phyloP scores from a whole-genome alignment of 257 asterid species.

The Capsicum rhomboideum region DNA sequence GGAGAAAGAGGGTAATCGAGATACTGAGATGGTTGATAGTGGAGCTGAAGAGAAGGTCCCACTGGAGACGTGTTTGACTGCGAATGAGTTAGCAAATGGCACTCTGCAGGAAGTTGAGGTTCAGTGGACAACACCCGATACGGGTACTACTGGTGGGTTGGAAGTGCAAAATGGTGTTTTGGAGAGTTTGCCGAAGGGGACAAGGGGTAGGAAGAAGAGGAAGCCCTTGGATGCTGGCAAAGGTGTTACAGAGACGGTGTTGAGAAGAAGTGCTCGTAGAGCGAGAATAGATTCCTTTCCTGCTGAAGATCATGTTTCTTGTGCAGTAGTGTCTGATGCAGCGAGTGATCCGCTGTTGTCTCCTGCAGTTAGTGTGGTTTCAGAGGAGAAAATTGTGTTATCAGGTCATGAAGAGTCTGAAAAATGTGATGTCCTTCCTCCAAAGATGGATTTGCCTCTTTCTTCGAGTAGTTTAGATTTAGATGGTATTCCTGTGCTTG shows the following conservation, averaged over 20 bases:
- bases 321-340: constrained; percentile 25
- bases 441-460: constrained; percentile 66
- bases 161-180: constrained; percentile 24
- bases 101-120: constrained; percentile 9
- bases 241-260: constrained; percentile 42
- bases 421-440: constrained; percentile 30
- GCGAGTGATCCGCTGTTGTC: constrained; percentile 33
- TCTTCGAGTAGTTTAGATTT: constrained; percentile 55
- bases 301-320: constrained; percentile 29
- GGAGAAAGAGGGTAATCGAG: neutral
- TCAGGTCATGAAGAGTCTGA: constrained; percentile 20
- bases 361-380: constrained; percentile 51
- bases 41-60: neutral
- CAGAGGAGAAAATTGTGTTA: constrained; percentile 36
- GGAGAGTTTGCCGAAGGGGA: constrained; percentile 28
- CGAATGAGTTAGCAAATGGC: neutral
- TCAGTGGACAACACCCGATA: constrained; percentile 2
- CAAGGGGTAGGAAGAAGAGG: constrained; percentile 56
- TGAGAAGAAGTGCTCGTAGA: constrained; percentile 91
- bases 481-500: constrained; percentile 52
- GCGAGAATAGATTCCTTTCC: constrained; percentile 33
- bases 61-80: neutral
- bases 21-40: neutral
- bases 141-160: constrained; percentile 4
- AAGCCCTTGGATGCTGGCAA: constrained; percentile 16